Evolutionary conservation across 2,329 filamentous ascomycete species (phyloP), one percentile per base, ranked within the genome.

Genomic region (Phaeophleospora eucalypticola): DNA sequence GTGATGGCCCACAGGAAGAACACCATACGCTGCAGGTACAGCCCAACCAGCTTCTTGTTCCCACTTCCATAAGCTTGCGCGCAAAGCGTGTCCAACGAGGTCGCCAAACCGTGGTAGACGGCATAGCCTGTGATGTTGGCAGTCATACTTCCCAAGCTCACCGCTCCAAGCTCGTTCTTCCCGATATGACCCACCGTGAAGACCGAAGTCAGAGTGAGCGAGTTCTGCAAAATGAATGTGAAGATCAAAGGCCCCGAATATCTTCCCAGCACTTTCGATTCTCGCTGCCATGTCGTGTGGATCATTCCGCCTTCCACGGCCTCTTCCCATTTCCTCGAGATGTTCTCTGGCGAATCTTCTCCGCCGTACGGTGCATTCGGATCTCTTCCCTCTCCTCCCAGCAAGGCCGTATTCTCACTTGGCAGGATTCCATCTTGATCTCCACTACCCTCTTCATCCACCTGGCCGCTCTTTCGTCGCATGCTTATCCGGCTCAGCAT

Each of bases 51-150:
- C 57, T 90, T 86, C 64, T 86, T 94, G 65, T 86, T 86, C 0
- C 91, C 91, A 0, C 87, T 94, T 2, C 93, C 91, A 64, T 94
- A 97, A 0, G 93, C 91, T 68, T 97, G 91, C 0, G 91, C 82
- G 66, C 91, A 96, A 2, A 97, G 81, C 0, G 91, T 97, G 68
- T 97, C 91, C 32, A 97, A 75, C 54, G 85, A 88, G 3, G 91
- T 97, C 1, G 89, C 85, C 12, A 97, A 76, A n/a, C 89, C 72
- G 56, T 74, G 71, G 42, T 72, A 74, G 12, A 73, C 68, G 1
- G 71, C 66, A 48, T 73, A 74, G 1, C 72, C 72, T 2, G 72
- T 75, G 20, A 75, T 74, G 37, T 68, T 71, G 0, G 72, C 72
- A 1, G 71, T 75, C 73, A 76, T 75, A 41, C 62, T 67, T 4